Base-by-base conservation (phyloP, 2,329 filamentous ascomycete genomes). In the Fusarium nematophilum region DNA sequence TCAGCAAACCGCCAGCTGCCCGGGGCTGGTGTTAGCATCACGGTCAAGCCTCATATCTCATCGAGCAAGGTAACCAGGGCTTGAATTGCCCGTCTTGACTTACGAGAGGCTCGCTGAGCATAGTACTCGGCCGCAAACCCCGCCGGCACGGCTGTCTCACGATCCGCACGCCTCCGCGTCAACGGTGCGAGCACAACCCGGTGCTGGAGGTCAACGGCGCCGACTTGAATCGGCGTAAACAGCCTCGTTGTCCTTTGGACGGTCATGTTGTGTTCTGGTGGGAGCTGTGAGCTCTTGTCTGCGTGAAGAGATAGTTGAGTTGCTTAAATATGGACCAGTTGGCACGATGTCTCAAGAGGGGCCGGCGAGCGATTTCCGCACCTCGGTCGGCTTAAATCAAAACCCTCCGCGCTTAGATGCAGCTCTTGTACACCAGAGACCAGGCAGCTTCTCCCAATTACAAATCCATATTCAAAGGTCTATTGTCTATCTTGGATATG, bases 161-260 rank as follows among this genome's bases (percentile, higher is more conserved):
- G 72, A 55, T 76, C 73, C 39, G 75, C 79, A 49, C 83, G 81
- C 66, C 77, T 78, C 15, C 84, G 79, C n/a, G 84, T 87, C 58
- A 88, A 70, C 4, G 86, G 85, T 3, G 85, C 82, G 75, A 88
- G 79, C 45, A 79, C 79, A 31, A 88, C 65, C 30, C 80, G 74
- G 60, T 81, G 76, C 57, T 77, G 62, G 30, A 83, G 70, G 17
- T 65, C 38, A 14, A 47, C 26, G 9, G 68, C 62, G 47, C 81
- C 80, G 5, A 81, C 60, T 55, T 74, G 73, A 42, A 78, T 59
- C 6, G 79, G 78, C 27, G 71, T 65, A 66, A 82, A 83, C n/a
- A 82, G 78, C 15, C 51, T 60, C 11, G n/a, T 46, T n/a, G 46
- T 29, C 21, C 47, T 45, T 9, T 49, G 17, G 5, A 33, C 33